Percentiles rank a stretch among this genome's conserved stretches.
Conservation (phyloP, 306 rosid genomes). For the Alnus glutinosa region DNA sequence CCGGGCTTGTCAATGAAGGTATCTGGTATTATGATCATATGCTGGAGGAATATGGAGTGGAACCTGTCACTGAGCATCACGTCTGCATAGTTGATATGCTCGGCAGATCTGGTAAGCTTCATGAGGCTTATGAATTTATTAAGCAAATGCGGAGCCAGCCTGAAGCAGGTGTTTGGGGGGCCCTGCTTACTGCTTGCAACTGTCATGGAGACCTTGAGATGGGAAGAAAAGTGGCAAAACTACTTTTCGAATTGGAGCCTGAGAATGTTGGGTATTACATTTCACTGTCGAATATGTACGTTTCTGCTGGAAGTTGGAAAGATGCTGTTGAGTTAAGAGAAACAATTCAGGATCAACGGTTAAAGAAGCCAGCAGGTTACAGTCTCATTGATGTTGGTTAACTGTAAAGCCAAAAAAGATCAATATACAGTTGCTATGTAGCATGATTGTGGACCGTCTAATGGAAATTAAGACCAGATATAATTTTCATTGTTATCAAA, state of each 20-base stretch:
- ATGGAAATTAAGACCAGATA: too few species aligned
- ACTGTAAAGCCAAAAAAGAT: conserved; percentile 4
- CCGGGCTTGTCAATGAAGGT: conserved; percentile 51
- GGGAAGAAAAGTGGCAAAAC: conserved; percentile 49
- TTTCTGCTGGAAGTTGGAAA: conserved; percentile 65
- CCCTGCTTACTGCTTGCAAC: conserved; percentile 56
- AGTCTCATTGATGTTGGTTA: conserved; percentile 49
- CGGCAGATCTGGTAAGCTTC: conserved; percentile 51
- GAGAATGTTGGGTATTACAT: conserved; percentile 60
- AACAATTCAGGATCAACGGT: conserved; percentile 32
- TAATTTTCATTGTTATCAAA: too few species aligned
- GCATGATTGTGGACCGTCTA: too few species aligned
- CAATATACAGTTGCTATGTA: neutral
- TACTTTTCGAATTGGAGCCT: conserved; percentile 52
- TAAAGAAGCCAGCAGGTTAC: conserved; percentile 45
- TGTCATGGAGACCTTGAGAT: conserved; percentile 59
- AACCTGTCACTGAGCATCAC: conserved; percentile 55
- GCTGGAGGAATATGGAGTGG: conserved; percentile 42
- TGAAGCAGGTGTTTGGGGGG: conserved; percentile 56
- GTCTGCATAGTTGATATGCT: conserved; percentile 55
- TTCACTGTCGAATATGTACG: conserved; percentile 60
- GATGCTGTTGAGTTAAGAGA: conserved; percentile 52
- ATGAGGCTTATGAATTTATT: conserved; percentile 48
- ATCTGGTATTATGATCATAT: conserved; percentile 42
- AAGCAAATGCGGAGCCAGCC: conserved; percentile 30